Conservation (phyloP, 192 early-diverging fungal species). For the Dimargaris verticillata region DNA sequence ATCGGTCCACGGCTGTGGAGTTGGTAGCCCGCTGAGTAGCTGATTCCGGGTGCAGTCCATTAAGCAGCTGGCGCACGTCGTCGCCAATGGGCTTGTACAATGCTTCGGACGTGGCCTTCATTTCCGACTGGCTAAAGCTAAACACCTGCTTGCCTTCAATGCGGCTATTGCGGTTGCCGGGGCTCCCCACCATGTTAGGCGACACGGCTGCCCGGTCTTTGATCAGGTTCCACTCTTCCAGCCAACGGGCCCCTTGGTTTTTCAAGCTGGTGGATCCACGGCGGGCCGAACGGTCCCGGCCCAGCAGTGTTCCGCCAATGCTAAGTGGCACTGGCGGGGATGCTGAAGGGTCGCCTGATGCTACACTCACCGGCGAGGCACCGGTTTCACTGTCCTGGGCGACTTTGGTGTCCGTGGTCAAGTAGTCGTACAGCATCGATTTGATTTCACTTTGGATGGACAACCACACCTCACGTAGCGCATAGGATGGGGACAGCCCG, state of each 20-base stretch:
- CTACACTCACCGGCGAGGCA: too few relatives aligned
- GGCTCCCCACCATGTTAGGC: neutral
- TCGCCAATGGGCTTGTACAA: conserved; percentile 9
- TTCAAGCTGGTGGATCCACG: neutral
- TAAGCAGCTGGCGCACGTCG: conserved; percentile 1
- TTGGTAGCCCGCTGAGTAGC: neutral
- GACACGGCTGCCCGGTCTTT: neutral
- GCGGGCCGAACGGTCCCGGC: neutral
- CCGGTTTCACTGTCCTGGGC: neutral
- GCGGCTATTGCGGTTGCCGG: neutral
- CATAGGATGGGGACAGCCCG: conserved; percentile 11
- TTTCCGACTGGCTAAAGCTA: conserved; percentile 10
- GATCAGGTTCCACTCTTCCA: neutral
- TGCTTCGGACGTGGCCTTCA: conserved; percentile 5
- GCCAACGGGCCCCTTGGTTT: neutral
- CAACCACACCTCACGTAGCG: conserved; percentile 28
- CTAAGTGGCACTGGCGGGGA: too few relatives aligned
- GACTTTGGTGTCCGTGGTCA: conserved; percentile 14
- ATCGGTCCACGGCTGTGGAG: conserved; percentile 4
- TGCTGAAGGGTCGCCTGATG: too few relatives aligned
- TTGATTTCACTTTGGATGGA: conserved; percentile 27
- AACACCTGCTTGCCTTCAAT: neutral
- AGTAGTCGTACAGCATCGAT: conserved; percentile 26
- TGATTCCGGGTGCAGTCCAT: too few relatives aligned
- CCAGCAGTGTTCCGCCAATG: neutral